These are phyloP conservation scores for Boletus subcaerulescens DNA, from an alignment of 768 basidiomycete genomes.

Conservation along the genomic window DNA sequence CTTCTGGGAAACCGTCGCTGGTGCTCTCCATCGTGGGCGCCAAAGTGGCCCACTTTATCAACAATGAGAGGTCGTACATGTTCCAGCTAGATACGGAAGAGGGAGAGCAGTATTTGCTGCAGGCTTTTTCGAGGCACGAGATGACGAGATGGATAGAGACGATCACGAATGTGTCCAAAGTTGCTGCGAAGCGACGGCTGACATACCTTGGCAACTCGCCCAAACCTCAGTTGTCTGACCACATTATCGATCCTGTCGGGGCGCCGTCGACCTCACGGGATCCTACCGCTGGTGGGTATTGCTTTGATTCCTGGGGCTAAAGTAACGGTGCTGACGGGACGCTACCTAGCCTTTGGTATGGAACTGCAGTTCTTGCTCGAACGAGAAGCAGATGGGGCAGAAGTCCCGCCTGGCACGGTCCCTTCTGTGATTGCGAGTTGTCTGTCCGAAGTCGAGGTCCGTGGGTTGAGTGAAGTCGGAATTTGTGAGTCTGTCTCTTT, in stretches of 20 bases:
- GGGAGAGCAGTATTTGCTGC: slow-evolving; percentile 78
- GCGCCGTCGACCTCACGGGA: slow-evolving; percentile 53
- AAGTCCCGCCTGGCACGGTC: slow-evolving; percentile 54
- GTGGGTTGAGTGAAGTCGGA: slow-evolving; percentile 78
- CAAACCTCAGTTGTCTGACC: slow-evolving; percentile 72
- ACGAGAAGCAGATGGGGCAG: slow-evolving; percentile 54
- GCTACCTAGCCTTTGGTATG: slow-evolving; percentile 63
- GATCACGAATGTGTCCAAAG: slow-evolving; percentile 66
- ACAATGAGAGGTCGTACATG: slow-evolving; percentile 77
- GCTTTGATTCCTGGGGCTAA: background rate
- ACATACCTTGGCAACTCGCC: slow-evolving; percentile 77
- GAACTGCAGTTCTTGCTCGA: slow-evolving; percentile 66
- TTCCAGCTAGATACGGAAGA: slow-evolving; percentile 86
- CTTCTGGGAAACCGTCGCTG: slow-evolving; percentile 70
- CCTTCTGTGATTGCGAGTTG: slow-evolving; percentile 66
- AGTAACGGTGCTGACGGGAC: slow-evolving; percentile 3
- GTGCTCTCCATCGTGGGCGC: slow-evolving; percentile 75
- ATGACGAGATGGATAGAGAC: slow-evolving; percentile 78
- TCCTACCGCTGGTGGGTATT: slow-evolving; percentile 64
- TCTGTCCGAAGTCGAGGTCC: slow-evolving; percentile 65
- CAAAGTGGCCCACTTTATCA: slow-evolving; percentile 65
- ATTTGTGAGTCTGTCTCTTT: slow-evolving; percentile 58
- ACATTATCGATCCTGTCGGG: slow-evolving; percentile 60
- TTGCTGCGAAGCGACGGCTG: slow-evolving; percentile 71
- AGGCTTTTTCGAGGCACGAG: slow-evolving; percentile 67